Conservation (phyloP, 768 basidiomycete genomes). For the Pleurotus pulmonarius region DNA sequence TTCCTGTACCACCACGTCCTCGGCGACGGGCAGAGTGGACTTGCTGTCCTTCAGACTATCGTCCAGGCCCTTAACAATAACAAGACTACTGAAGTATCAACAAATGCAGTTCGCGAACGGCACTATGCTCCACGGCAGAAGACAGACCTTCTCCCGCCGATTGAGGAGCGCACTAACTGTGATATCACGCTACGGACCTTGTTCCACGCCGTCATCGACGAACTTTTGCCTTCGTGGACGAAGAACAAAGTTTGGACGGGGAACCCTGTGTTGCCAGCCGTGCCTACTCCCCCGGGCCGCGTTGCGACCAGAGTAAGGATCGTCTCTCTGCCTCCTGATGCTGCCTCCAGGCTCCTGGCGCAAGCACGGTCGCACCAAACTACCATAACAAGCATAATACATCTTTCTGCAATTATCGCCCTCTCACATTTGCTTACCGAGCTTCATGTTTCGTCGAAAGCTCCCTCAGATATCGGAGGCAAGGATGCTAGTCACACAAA, state of each 20-base stretch:
- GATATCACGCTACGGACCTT: neutral
- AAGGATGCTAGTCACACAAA: neutral
- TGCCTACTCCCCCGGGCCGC: neutral
- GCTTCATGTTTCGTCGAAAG: neutral
- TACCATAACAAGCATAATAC: neutral
- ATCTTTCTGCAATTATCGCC: neutral
- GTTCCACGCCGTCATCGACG: neutral
- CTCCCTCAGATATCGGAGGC: neutral
- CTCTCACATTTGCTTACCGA: constrained; percentile 3
- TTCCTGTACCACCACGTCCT: constrained; percentile 4
- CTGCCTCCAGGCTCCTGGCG: neutral
- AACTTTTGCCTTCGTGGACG: neutral
- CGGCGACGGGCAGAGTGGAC: constrained; percentile 4
- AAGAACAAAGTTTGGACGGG: constrained; percentile 3
- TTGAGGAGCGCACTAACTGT: neutral
- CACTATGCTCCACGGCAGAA: neutral
- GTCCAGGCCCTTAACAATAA: constrained; percentile 1
- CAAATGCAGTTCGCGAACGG: neutral
- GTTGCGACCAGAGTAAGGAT: neutral
- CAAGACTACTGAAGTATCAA: neutral
- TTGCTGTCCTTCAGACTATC: neutral
- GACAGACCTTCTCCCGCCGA: neutral
- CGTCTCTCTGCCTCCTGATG: neutral
- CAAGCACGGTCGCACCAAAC: neutral
- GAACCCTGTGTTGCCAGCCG: neutral